These are phyloP conservation scores for Zymoseptoria ardabiliae DNA, from an alignment of 2,329 filamentous ascomycete genomes.

Conservation along the genomic window DNA sequence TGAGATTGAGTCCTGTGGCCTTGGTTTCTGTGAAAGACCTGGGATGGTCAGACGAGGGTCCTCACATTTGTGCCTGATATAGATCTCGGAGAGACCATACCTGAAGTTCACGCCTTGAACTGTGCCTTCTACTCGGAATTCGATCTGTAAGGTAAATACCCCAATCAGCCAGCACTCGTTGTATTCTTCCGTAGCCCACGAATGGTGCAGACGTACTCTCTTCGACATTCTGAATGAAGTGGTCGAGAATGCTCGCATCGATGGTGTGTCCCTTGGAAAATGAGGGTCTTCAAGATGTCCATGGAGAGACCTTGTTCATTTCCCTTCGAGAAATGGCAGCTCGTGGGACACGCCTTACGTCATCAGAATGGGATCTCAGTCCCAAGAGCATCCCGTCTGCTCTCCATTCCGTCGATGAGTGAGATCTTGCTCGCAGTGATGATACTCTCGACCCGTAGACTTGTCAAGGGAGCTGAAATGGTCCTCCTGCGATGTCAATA, in stretches of 20 bases:
- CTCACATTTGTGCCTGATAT: not conserved
- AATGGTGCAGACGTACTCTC: conserved; percentile 4
- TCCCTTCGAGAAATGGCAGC: not conserved
- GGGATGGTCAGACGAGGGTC: not conserved
- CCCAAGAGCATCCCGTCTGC: not conserved
- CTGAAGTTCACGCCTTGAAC: conserved; percentile 48
- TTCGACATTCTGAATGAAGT: conserved; percentile 13
- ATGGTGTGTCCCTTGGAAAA: not conserved
- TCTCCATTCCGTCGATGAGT: too few relatives aligned
- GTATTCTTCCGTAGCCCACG: too few relatives aligned
- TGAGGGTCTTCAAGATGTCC: not conserved
- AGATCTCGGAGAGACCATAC: conserved; percentile 16
- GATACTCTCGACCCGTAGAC: too few relatives aligned
- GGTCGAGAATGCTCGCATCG: conserved; percentile 9
- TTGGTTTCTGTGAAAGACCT: conserved; percentile 39
- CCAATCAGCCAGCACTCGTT: too few relatives aligned
- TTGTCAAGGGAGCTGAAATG: too few relatives aligned
- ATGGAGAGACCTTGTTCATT: not conserved
- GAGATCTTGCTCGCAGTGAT: too few relatives aligned
- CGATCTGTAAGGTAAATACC: too few relatives aligned
- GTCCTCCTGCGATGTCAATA: too few relatives aligned
- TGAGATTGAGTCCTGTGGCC: conserved; percentile 38
- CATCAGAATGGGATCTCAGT: not conserved
- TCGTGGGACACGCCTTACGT: not conserved
- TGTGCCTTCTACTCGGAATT: conserved; percentile 40